Evolutionary conservation across 2,329 filamentous ascomycete species (phyloP), one percentile per base, ranked within the genome.

Genomic region (Dactylonectria estremocensis): DNA sequence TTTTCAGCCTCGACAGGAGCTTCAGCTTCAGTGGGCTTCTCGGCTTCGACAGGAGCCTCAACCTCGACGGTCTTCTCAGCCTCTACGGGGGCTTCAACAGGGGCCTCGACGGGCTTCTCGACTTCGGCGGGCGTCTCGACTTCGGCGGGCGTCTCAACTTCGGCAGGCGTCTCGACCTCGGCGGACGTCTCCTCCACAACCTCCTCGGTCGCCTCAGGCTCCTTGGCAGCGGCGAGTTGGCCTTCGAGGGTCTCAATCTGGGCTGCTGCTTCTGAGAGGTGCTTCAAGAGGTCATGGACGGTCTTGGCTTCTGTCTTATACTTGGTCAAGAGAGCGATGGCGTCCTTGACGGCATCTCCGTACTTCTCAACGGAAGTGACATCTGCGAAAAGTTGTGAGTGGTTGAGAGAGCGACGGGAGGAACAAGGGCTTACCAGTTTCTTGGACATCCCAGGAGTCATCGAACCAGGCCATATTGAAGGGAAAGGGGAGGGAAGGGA

Each of bases 401-500:
- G 7, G n/a, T n/a, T 40, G 28, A 46, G 48, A 6, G 3, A 18
- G 22, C 11, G 10, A 2, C 24, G 31, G 0, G 14, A 33, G 43
- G 14, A 33, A 22, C 45, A 5, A 22, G 40, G 24, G 10, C 64
- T 55, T 55, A 65, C 67, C 67, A 13, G 67, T 16, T 56, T 69
- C 64, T 61, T 67, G 60, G n/a, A 69, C 57, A 35, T 66, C 68
- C 65, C 65, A 69, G 20, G 68, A 69, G 14, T 53, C 68, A 20
- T 69, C 68, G n/a, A 68, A 69, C 68, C 68, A 69, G 20, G 68
- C 65, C 68, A 69, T 69, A 20, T 60, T 68, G 49, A 54, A 20
- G 16, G 24, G 4, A 58, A 22, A 48, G 58, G 16, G 2, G 18
- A 4, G 50, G 48, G 14, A 14, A 5, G 24, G 20, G 20, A n/a